phyloP scores from a whole-genome alignment of 2,329 filamentous ascomycete genomes.

The Penicillium frequentans region DNA sequence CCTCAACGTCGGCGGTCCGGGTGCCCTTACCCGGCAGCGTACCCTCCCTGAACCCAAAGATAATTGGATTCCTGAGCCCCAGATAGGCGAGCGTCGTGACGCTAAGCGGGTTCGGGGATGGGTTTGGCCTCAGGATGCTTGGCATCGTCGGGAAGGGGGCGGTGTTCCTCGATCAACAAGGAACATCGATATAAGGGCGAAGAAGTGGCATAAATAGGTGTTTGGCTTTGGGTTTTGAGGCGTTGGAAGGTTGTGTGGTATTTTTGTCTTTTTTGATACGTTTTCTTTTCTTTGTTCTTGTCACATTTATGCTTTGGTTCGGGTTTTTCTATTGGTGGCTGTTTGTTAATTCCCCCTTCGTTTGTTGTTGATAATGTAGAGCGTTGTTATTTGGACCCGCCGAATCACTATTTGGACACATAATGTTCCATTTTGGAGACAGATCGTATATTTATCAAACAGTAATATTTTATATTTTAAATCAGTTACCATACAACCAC shows the following conservation, averaged over 20 bases:
- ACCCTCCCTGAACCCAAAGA: constrained; percentile 55
- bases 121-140: constrained; percentile 62
- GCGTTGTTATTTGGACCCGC: too few relatives aligned
- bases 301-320: constrained; percentile 4
- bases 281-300: not conserved
- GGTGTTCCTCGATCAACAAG: constrained; percentile 30
- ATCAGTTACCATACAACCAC: too few relatives aligned
- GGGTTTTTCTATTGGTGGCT: constrained; percentile 1
- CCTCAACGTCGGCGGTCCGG: constrained; percentile 62
- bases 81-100: constrained; percentile 60
- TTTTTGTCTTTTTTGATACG: not conserved
- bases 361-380: not conserved
- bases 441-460: too few relatives aligned
- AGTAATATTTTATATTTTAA: too few relatives aligned
- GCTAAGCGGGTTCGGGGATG: constrained; percentile 62
- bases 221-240: not conserved
- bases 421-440: too few relatives aligned
- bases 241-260: not conserved
- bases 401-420: too few relatives aligned
- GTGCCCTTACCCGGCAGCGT: constrained; percentile 57
- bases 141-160: constrained; percentile 57
- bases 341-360: constrained; percentile 18
- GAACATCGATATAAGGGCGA: constrained; percentile 24
- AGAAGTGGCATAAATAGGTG: constrained; percentile 39
- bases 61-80: constrained; percentile 62